Conservation (phyloP, 139 green algal species). For the Chlamydomonas incerta region DNA sequence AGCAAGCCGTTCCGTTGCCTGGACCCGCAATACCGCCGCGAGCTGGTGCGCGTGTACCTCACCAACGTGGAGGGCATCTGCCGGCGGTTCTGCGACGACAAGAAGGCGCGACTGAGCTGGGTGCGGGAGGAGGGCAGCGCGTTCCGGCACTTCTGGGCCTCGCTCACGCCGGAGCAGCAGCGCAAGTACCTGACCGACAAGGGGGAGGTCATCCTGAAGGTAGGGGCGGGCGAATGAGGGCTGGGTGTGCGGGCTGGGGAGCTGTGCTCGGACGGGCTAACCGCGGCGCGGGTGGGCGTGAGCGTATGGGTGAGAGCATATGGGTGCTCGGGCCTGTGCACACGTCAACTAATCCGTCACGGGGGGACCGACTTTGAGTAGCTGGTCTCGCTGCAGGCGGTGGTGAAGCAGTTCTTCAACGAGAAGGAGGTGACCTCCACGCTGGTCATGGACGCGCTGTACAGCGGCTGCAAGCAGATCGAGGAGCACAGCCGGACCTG, state of each 20-base stretch:
- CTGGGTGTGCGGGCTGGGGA: too few species aligned
- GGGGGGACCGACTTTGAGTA: too few species aligned
- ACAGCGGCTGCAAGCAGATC: conserved; percentile 88
- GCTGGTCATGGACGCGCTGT: conserved; percentile 98
- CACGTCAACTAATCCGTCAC: too few species aligned
- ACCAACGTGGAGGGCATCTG: conserved; percentile 97
- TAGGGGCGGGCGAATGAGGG: background rate
- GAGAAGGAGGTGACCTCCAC: conserved; percentile 99
- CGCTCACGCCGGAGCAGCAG: conserved; percentile 61
- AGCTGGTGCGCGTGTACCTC: conserved; percentile 98
- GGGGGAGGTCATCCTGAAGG: conserved; percentile 86
- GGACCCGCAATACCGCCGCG: conserved; percentile 94
- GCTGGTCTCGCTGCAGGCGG: conserved; percentile 57
- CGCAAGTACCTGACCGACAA: conserved; percentile 68
- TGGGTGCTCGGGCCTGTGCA: too few species aligned
- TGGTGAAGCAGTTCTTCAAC: conserved; percentile 98
- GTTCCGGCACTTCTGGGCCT: conserved; percentile 81
- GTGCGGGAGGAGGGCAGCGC: conserved; percentile 63
- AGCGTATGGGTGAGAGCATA: too few species aligned
- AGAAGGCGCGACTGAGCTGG: conserved; percentile 76
- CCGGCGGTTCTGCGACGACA: conserved; percentile 94
- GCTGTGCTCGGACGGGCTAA: too few species aligned
- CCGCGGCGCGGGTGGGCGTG: too few species aligned
- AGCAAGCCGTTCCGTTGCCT: conserved; percentile 92
- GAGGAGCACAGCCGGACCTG: conserved; percentile 67